phyloP scores from a whole-genome alignment of 2,329 filamentous ascomycete species.

The Emmonsiellopsis sp. region DNA sequence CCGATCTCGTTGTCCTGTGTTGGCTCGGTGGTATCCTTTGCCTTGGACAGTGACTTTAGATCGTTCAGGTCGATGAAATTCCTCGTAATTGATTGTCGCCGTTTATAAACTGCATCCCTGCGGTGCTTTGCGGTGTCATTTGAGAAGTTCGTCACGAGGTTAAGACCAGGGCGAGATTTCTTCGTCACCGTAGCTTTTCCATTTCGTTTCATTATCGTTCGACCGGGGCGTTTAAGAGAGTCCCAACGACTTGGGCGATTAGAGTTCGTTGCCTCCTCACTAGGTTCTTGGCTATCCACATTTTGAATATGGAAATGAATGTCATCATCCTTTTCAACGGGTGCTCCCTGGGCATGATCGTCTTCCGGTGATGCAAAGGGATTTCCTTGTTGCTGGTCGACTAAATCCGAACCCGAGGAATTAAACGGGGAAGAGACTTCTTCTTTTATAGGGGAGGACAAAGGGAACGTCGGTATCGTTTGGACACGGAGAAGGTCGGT shows the following conservation, averaged over 20 bases:
- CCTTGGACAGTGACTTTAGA: constrained; percentile 25
- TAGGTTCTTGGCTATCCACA: background rate
- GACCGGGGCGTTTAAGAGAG: background rate
- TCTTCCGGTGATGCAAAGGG: constrained; percentile 25
- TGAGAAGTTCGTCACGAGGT: constrained; percentile 34
- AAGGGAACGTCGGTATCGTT: constrained; percentile 27
- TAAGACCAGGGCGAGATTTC: constrained; percentile 28
- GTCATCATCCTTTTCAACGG: background rate
- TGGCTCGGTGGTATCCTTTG: constrained; percentile 18
- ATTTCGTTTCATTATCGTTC: constrained; percentile 5
- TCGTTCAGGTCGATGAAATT: constrained; percentile 29
- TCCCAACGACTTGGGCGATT: background rate
- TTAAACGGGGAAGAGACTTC: constrained; percentile 30
- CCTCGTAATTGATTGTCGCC: background rate
- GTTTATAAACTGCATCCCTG: constrained; percentile 1
- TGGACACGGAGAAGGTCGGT: constrained; percentile 18
- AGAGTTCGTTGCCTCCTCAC: background rate
- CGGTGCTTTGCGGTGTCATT: constrained; percentile 9
- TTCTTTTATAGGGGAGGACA: constrained; percentile 35
- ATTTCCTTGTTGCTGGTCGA: constrained; percentile 17
- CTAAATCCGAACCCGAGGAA: constrained; percentile 21
- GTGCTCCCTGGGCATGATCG: constrained; percentile 13
- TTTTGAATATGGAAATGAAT: background rate
- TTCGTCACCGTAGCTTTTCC: constrained; percentile 16
- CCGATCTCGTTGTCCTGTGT: constrained; percentile 14